phyloP scores from a whole-genome alignment of 495 filamentous ascomycete genomes.

The Aspergillus cristatus region DNA sequence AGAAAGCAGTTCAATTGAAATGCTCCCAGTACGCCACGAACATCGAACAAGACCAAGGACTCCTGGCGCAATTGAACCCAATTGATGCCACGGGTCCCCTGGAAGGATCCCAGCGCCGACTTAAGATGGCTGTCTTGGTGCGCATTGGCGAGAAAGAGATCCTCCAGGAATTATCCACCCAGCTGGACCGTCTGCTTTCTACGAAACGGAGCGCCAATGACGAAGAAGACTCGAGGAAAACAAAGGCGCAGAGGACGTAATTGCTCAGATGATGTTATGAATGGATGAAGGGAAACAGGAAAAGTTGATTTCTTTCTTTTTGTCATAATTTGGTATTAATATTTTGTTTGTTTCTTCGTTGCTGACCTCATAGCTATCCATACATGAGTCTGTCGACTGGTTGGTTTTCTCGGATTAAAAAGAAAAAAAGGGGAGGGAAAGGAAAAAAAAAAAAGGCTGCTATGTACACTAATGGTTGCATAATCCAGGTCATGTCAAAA shows the following conservation, averaged over 20 bases:
- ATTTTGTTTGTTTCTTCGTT: slow-evolving; percentile 23
- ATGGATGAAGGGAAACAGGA: slow-evolving; percentile 2
- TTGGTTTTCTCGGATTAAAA: slow-evolving; percentile 6
- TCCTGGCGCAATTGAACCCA: slow-evolving; percentile 33
- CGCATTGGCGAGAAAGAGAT: slow-evolving; percentile 74
- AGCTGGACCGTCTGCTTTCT: slow-evolving; percentile 15
- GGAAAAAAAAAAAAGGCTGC: slow-evolving; percentile 14
- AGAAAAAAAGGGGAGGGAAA: slow-evolving; percentile 10
- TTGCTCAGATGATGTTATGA: background rate
- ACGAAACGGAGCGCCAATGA: slow-evolving; percentile 21
- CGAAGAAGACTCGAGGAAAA: slow-evolving; percentile 22
- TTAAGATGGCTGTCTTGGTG: slow-evolving; percentile 64
- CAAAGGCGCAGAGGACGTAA: slow-evolving; percentile 31
- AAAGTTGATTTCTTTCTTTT: slow-evolving; percentile 19
- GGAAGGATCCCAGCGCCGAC: slow-evolving; percentile 27
- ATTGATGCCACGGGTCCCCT: slow-evolving; percentile 11
- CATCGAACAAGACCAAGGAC: slow-evolving; percentile 49
- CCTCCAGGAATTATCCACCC: slow-evolving; percentile 37
- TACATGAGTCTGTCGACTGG: slow-evolving; percentile 22
- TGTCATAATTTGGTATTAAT: slow-evolving; percentile 18
- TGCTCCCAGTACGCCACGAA: slow-evolving; percentile 50
- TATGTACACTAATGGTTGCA: slow-evolving; percentile 38
- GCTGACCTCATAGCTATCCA: slow-evolving; percentile 38
- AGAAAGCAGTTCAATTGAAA: slow-evolving; percentile 21
- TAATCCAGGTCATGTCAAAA: slow-evolving; percentile 14